phyloP scores from a whole-genome alignment of 1,284 basidiomycete genomes.

The Hemileia vastatrix region DNA sequence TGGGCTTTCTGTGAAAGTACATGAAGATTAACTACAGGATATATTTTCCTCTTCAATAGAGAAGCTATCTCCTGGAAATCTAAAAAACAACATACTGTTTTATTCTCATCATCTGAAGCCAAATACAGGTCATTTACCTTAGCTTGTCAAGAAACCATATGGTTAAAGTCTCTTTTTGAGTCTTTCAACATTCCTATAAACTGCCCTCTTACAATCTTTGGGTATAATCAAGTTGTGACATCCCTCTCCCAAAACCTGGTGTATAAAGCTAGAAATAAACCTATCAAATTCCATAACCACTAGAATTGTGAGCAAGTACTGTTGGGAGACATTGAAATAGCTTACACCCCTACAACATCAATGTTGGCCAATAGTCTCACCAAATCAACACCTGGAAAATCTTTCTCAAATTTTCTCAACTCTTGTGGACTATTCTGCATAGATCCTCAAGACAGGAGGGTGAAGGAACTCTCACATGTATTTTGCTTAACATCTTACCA shows the following conservation, averaged over 20 bases:
- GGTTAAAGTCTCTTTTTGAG: constrained; percentile 39
- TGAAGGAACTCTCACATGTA: too few relatives aligned
- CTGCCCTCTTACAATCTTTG: constrained; percentile 24
- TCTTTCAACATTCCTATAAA: constrained; percentile 29
- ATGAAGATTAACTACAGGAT: too few relatives aligned
- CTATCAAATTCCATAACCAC: constrained; percentile 38
- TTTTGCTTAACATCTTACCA: too few relatives aligned
- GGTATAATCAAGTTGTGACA: constrained; percentile 37
- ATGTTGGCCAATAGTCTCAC: too few relatives aligned
- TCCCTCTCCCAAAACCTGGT: constrained; percentile 29
- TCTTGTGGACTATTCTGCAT: too few relatives aligned
- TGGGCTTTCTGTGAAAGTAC: constrained; percentile 42
- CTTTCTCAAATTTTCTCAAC: too few relatives aligned
- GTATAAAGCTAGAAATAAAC: constrained; percentile 34
- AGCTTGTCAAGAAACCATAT: constrained; percentile 47
- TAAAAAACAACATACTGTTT: constrained; percentile 37
- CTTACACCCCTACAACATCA: too few relatives aligned
- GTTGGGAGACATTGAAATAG: too few relatives aligned
- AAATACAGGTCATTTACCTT: constrained; percentile 51
- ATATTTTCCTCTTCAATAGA: constrained; percentile 48
- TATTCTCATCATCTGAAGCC: constrained; percentile 46
- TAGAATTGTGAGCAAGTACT: constrained; percentile 31
- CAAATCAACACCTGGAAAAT: too few relatives aligned
- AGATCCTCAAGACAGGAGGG: too few relatives aligned
- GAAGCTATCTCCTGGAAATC: too few relatives aligned